Evolutionary conservation across 306 rosid species (phyloP).

Genomic region (Cicer yamashitae): DNA sequence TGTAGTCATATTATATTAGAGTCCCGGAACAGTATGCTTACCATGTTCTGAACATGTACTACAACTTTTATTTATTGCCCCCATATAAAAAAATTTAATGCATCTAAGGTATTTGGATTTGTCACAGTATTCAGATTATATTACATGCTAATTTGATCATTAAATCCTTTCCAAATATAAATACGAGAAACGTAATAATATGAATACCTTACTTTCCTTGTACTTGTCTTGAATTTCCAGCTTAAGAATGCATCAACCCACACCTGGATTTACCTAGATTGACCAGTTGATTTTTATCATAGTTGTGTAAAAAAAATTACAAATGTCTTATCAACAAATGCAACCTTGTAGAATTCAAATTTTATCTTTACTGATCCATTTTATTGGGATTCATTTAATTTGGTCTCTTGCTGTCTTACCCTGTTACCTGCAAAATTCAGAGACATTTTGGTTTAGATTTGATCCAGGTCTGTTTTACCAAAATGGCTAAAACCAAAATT

Average conservation of each 20-base stretch:
- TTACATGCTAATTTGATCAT: conserved; percentile 34
- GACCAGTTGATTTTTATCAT: conserved; percentile 28
- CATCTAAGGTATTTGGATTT: conserved; percentile 24
- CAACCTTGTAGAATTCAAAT: conserved; percentile 4
- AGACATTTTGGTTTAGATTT: conserved; percentile 17
- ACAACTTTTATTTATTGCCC: conserved; percentile 13
- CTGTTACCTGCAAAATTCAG: conserved; percentile 2
- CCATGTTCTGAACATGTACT: conserved; percentile 2
- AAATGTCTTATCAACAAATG: conserved; percentile 19
- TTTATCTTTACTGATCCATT: conserved; percentile 21
- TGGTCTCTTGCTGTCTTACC: conserved; percentile 34
- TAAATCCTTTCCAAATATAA: conserved; percentile 42
- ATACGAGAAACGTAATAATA: conserved; percentile 13
- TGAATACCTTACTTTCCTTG: conserved; percentile 12
- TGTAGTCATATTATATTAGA: conserved; percentile 13
- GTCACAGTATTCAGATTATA: conserved; percentile 33
- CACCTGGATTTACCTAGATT: not conserved
- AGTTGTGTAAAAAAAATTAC: conserved; percentile 19
- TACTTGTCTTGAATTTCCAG: conserved; percentile 3
- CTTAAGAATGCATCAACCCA: conserved; percentile 27
- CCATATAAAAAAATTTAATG: conserved; percentile 7
- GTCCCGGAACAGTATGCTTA: conserved; percentile 26
- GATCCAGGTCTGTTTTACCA: not conserved
- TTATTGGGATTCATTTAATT: conserved; percentile 36
- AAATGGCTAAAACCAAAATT: not conserved